These are phyloP conservation scores for Ganoderma boninense DNA, from an alignment of 1,284 basidiomycete genomes.

Conservation along the genomic window DNA sequence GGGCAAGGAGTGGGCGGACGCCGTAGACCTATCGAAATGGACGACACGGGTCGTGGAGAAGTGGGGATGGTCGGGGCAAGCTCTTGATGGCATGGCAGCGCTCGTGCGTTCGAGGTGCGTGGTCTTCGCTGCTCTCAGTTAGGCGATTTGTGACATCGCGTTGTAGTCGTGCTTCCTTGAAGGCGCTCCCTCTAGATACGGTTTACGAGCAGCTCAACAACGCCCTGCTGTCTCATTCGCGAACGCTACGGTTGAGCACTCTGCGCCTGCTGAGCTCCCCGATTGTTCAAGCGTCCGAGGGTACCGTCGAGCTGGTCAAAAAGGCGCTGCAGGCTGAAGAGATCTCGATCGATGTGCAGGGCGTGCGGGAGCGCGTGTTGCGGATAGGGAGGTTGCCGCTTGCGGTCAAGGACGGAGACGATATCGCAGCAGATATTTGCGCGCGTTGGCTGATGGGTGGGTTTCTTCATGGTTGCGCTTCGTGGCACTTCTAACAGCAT, in stretches of 20 bases:
- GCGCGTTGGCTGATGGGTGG: slow-evolving; percentile 72
- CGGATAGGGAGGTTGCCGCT: slow-evolving; percentile 70
- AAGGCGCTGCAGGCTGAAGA: slow-evolving; percentile 79
- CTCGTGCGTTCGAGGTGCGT: slow-evolving; percentile 60
- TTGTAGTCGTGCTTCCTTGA: slow-evolving; percentile 31
- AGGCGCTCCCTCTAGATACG: slow-evolving; percentile 48
- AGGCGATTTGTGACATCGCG: slow-evolving; percentile 5
- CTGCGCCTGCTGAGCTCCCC: slow-evolving; percentile 64
- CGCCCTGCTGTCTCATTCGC: slow-evolving; percentile 67
- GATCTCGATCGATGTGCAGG: slow-evolving; percentile 76
- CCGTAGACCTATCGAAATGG: slow-evolving; percentile 57
- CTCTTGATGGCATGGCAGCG: slow-evolving; percentile 60
- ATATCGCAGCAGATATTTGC: slow-evolving; percentile 61
- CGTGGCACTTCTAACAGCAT: slow-evolving; percentile 15
- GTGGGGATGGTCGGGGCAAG: slow-evolving; percentile 69
- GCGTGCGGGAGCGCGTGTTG: slow-evolving; percentile 84
- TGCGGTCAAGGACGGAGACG: slow-evolving; percentile 60
- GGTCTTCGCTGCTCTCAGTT: neutral
- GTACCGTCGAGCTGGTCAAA: slow-evolving; percentile 65
- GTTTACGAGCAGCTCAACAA: slow-evolving; percentile 56
- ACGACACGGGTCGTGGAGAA: slow-evolving; percentile 50
- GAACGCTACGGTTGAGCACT: slow-evolving; percentile 58
- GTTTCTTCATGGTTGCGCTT: slow-evolving; percentile 13
- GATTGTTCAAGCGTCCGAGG: slow-evolving; percentile 49
- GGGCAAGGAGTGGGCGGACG: slow-evolving; percentile 51